phyloP scores from a whole-genome alignment of 129 eudicot genomes.

The Gnaphalium uliginosum region DNA sequence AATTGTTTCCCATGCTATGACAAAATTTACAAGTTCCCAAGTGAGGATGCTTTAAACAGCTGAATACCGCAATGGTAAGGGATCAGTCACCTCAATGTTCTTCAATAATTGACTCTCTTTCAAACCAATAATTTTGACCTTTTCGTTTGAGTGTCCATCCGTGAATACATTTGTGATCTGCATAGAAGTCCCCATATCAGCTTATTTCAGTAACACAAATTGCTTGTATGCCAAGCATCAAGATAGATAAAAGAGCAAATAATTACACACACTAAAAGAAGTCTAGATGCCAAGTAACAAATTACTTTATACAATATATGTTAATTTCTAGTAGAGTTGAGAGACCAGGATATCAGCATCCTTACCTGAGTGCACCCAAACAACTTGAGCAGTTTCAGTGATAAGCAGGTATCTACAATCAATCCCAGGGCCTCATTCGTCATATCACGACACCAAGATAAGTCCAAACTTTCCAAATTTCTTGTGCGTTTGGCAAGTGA shows the following conservation, averaged over 20 bases:
- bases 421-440: conserved; percentile 82
- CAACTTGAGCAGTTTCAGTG: conserved; percentile 60
- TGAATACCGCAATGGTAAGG: conserved; percentile 53
- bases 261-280: no score
- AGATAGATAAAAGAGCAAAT: neutral
- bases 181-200: neutral
- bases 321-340: neutral
- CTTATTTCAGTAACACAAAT: neutral
- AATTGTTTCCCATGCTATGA: neutral
- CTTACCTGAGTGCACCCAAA: conserved; percentile 97
- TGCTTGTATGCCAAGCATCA: neutral
- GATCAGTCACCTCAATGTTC: conserved; percentile 57
- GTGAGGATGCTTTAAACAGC: conserved; percentile 24
- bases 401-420: conserved; percentile 78
- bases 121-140: conserved; percentile 61
- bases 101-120: conserved; percentile 57
- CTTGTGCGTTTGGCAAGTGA: conserved; percentile 67
- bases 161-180: conserved; percentile 66
- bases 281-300: no score
- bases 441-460: conserved; percentile 88
- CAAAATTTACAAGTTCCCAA: neutral
- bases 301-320: neutral
- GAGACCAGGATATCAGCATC: neutral
- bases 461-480: conserved; percentile 58
- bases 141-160: conserved; percentile 73